Percentiles rank a stretch among this genome's conserved stretches.
Evolutionary conservation across 106 monocot genomes (phyloP).

Genomic region (Amphibolis antarctica): DNA sequence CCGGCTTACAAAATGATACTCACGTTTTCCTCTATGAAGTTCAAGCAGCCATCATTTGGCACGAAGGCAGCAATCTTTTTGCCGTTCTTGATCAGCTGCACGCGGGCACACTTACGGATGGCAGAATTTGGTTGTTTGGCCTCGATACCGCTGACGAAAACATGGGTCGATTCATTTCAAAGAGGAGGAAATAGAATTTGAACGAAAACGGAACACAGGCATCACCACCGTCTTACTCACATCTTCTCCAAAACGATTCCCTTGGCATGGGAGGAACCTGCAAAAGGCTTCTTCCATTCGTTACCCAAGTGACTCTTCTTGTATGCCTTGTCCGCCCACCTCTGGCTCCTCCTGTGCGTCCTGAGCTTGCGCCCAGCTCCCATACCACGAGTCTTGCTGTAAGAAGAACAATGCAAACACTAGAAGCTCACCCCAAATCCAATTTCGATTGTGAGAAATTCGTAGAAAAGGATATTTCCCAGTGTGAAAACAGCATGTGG

Average conservation of each 20-base stretch:
- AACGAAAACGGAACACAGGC: no score
- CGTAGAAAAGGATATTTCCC: no score
- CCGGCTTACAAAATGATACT: no score
- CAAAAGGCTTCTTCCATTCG: conserved; percentile 79
- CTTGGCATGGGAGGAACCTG: conserved; percentile 71
- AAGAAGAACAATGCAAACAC: no score
- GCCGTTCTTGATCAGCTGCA: conserved; percentile 49
- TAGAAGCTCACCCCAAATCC: no score
- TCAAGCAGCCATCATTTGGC: conserved; percentile 49
- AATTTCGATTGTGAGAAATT: no score
- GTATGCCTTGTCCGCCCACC: conserved; percentile 70
- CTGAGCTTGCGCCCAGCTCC: conserved; percentile 94
- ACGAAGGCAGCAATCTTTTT: conserved; percentile 56
- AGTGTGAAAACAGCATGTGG: no score
- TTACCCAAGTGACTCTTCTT: conserved; percentile 80
- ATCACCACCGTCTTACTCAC: no score
- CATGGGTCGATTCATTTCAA: no score
- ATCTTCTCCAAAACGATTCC: conserved; percentile 54
- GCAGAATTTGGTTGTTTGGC: conserved; percentile 55
- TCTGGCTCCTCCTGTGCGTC: conserved; percentile 55
- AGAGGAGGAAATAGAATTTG: no score
- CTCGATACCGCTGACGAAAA: conserved; percentile 48
- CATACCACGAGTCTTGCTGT: conserved; percentile 90
- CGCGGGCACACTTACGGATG: conserved; percentile 50
- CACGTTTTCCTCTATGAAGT: conserved; percentile 51